Conservation (phyloP, 805 yeast genomes). For the Metschnikowia dekortorum region DNA sequence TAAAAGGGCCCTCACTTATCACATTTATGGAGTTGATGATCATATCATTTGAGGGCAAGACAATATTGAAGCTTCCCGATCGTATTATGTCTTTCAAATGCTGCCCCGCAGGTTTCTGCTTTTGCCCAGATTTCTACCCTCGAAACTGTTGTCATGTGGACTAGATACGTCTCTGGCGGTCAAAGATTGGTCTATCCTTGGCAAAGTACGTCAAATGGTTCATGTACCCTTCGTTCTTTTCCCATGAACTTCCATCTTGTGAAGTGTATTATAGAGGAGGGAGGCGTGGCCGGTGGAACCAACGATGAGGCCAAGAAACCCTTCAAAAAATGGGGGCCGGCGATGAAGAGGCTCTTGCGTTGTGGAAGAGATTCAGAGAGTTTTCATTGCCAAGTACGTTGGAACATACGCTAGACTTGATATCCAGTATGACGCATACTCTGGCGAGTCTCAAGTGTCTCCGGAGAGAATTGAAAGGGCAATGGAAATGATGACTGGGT, state of each 20-base stretch:
- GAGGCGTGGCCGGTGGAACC: slow-evolving; percentile 42
- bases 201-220: too few species aligned
- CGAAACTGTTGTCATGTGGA: too few species aligned
- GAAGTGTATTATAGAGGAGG: slow-evolving; percentile 50
- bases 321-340: slow-evolving; percentile 94
- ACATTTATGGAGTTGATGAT: slow-evolving; percentile 20
- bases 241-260: too few species aligned
- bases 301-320: slow-evolving; percentile 81
- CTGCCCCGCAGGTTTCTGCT: too few species aligned
- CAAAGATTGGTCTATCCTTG: too few species aligned
- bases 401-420: slow-evolving; percentile 89
- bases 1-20: slow-evolving; percentile 82
- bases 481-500: slow-evolving; percentile 53
- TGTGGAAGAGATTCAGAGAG: slow-evolving; percentile 90
- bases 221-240: too few species aligned
- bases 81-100: too few species aligned
- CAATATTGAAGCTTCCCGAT: too few species aligned
- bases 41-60: too few species aligned
- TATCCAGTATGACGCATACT: slow-evolving; percentile 80
- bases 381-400: slow-evolving; percentile 77
- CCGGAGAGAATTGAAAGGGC: slow-evolving; percentile 66
- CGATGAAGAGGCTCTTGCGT: slow-evolving; percentile 66
- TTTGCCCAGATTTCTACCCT: too few species aligned
- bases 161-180: too few species aligned
- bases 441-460: slow-evolving; percentile 95